phyloP scores from a whole-genome alignment of 495 filamentous ascomycete species.

The Amphirosellinia nigrospora region DNA sequence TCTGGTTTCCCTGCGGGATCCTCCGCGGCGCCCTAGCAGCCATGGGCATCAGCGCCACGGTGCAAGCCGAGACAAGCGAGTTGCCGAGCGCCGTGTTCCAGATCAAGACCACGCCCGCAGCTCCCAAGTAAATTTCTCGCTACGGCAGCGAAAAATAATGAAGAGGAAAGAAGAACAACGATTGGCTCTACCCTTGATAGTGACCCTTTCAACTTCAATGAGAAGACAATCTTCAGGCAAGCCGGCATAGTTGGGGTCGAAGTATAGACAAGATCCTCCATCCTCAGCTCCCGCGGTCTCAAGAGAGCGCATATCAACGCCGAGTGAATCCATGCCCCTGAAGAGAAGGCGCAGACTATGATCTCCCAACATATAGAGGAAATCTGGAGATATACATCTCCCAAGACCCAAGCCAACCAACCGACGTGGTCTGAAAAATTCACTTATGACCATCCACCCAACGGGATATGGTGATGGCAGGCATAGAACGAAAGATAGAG shows the following conservation, averaged over 20 bases:
- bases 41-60: constrained; percentile 88
- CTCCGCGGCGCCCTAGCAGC: constrained; percentile 87
- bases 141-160: background rate
- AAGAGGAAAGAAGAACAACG: background rate
- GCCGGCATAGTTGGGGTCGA: background rate
- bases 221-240: background rate
- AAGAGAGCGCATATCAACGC: background rate
- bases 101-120: constrained; percentile 80
- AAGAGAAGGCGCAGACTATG: background rate
- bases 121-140: constrained; percentile 34
- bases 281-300: background rate
- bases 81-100: constrained; percentile 92
- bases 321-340: background rate
- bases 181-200: background rate
- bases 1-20: constrained; percentile 94
- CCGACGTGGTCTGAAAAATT: background rate
- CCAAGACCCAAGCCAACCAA: background rate
- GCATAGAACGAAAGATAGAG: background rate
- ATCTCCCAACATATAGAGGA: too few relatives aligned
- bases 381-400: background rate
- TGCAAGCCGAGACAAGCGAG: constrained; percentile 86
- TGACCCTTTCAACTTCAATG: background rate
- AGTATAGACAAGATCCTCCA: background rate
- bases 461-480: background rate
- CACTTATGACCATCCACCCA: background rate